Evolutionary conservation across 1,284 basidiomycete species (phyloP), one percentile per base, ranked within the genome.

Genomic region (Agroathelia rolfsii): DNA sequence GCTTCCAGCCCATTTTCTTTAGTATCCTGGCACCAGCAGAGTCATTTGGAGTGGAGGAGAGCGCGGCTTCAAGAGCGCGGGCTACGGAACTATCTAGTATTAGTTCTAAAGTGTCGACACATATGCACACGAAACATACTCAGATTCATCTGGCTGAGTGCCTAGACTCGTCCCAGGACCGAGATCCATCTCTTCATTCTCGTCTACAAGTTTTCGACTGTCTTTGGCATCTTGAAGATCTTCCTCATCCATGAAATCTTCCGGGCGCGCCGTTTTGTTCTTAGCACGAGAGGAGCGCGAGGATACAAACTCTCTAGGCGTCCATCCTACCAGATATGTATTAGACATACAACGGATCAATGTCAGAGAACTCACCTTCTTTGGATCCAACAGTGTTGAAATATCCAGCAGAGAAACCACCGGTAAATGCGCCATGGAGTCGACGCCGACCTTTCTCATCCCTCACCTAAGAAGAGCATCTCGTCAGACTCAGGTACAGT

Each of bases 181-280:
- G 12, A 80, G 53, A 37, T 83, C 76, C 72, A 76, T 83, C 56
- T 76, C 69, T 21, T 84, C 78, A 13, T 74, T 72, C n/a, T 74
- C 76, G 48, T 87, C 81, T 3, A 84, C 69, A 6, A 94, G 55
- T 28, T 73, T 74, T 42, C 78, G 67, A 44, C 72, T 73, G 30
- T 87, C 84, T 24, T 69, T 72, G 39, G 83, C 54, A 41, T 87
- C 86, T 23, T 79, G 74, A n/a, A 94, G 60, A 55, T 96, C 94
- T 58, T 98, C 95, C 27, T 96, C 94, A 58, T 98, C 94, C 94
- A 98, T 98, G 54, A 90, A 97, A 53, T 97, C 94, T 52, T 96
- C 88, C 0, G 84, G 77, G 8, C 72, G 69, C 11, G 65, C 58
- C 0, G 53, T 53, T 46, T 70, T 70, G 41, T 70, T 55, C 48